These are phyloP conservation scores for Tulasnella sp. DNA, from an alignment of 768 basidiomycete genomes.

Conservation along the genomic window DNA sequence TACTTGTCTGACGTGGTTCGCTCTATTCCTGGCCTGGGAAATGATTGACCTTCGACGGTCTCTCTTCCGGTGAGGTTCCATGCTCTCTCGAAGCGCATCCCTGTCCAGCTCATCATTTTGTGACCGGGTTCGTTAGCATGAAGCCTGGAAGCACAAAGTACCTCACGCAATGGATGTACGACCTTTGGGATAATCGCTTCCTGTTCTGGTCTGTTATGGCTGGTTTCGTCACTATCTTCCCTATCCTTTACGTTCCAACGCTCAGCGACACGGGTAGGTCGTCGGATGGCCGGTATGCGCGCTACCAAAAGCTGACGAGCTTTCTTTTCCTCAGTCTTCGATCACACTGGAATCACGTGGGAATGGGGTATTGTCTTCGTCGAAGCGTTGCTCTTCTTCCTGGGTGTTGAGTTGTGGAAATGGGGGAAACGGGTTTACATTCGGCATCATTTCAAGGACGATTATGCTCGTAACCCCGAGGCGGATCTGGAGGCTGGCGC, in stretches of 20 bases:
- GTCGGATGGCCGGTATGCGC: not conserved
- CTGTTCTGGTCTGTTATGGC: conserved; percentile 35
- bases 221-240: conserved; percentile 37
- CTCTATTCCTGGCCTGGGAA: conserved; percentile 32
- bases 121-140: no score
- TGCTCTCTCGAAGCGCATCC: no score
- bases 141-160: conserved; percentile 36
- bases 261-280: conserved; percentile 31
- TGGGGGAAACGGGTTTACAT: conserved; percentile 17
- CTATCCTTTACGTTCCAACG: conserved; percentile 39
- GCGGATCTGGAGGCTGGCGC: conserved; percentile 20
- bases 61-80: conserved; percentile 37
- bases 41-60: conserved; percentile 31
- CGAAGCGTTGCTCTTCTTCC: conserved; percentile 31
- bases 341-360: conserved; percentile 37
- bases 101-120: no score
- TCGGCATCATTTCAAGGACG: conserved; percentile 1
- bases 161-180: conserved; percentile 33
- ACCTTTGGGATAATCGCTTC: conserved; percentile 38
- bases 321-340: conserved; percentile 34
- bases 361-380: conserved; percentile 41
- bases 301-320: not conserved
- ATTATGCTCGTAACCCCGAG: not conserved
- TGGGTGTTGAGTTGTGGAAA: conserved; percentile 29
- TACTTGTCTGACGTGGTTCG: conserved; percentile 32